Percentiles rank a stretch among this genome's conserved stretches.
phyloP scores from a whole-genome alignment of 179 eudicot species.

The Beta macrorhiza region DNA sequence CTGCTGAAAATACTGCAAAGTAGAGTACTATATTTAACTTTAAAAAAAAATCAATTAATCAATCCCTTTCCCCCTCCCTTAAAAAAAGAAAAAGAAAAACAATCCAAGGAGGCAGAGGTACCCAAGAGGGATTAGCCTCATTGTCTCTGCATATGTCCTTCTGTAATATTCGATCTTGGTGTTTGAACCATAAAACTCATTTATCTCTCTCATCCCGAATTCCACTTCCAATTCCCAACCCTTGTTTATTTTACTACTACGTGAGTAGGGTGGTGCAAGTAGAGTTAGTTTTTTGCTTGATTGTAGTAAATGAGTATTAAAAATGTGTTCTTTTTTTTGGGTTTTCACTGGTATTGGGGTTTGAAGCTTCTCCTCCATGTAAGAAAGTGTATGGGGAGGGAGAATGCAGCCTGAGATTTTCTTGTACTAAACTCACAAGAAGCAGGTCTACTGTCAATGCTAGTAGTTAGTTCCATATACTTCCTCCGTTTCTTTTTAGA shows the following conservation, averaged over 20 bases:
- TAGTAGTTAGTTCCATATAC: not conserved
- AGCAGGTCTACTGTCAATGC: conserved; percentile 8
- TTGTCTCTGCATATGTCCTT: not conserved
- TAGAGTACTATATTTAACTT: conserved; percentile 23
- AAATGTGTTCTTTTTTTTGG: not conserved
- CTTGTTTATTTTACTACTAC: not conserved
- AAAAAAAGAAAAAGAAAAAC: not conserved
- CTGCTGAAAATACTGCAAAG: conserved; percentile 23
- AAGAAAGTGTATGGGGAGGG: conserved; percentile 4
- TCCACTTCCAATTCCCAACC: not conserved
- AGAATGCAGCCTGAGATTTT: conserved; percentile 15
- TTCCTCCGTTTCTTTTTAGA: not conserved
- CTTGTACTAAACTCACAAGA: conserved; percentile 13
- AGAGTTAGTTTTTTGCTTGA: not conserved
- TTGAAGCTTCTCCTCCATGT: conserved; percentile 7
- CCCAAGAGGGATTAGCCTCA: conserved; percentile 31
- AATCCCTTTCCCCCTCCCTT: not conserved
- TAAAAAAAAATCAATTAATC: not conserved
- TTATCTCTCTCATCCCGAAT: not conserved
- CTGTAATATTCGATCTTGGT: conserved; percentile 28
- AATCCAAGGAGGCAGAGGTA: conserved; percentile 20
- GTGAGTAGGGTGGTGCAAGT: conserved; percentile 6
- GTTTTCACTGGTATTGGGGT: conserved; percentile 3
- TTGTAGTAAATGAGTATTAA: conserved; percentile 4
- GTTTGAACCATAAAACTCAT: not conserved